Evolutionary conservation across 2,329 filamentous ascomycete genomes (phyloP), one percentile per base, ranked within the genome.

Genomic region (Uncinocarpus reesii): DNA sequence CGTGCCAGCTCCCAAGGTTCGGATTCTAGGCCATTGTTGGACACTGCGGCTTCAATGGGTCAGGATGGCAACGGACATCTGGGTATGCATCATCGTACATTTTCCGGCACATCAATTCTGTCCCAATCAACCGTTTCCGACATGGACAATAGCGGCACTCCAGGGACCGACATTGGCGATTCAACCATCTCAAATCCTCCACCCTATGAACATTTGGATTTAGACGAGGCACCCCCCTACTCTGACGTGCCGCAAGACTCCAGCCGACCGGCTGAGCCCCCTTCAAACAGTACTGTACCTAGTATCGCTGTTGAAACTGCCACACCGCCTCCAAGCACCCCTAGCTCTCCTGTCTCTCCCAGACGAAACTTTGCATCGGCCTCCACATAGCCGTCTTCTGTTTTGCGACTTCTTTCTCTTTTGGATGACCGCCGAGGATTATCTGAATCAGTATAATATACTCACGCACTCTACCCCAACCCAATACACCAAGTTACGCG

Each of bases 1-100:
- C 68, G 71, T 42, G 66, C 68, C 13, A 65, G 66, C 49, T 73
- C 71, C 21, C 61, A 63, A 28, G 69, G 73, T 42, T 73, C 71
- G 0, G 71, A 74, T 53, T 63, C 65, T 34, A 64, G 64, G n/a
- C 70, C 70, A 2, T 59, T 74, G 1, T 58, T 74, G 11, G 62
- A 62, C 26, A 60, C 63, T 31, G 63, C 65, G 7, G 64, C 64
- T 7, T 54, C 58, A 10, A 64, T 65, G 60, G 62, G 58, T 7
- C 57, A 58, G 20, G 50, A 50, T 7, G 55, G 57, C 26, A 54
- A 55, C 35, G 62, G 58, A 26, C 60, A 58, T 20, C 57, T 58
- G 10, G 18, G 54, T 62, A 31, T 52, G 54, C 20, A 57, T 56
- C 28, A 60, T 56, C 52, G 62, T 59, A 28, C 60, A 63, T 16